phyloP scores from a whole-genome alignment of 2,329 filamentous ascomycete species.

The Verticillium tricorpus region DNA sequence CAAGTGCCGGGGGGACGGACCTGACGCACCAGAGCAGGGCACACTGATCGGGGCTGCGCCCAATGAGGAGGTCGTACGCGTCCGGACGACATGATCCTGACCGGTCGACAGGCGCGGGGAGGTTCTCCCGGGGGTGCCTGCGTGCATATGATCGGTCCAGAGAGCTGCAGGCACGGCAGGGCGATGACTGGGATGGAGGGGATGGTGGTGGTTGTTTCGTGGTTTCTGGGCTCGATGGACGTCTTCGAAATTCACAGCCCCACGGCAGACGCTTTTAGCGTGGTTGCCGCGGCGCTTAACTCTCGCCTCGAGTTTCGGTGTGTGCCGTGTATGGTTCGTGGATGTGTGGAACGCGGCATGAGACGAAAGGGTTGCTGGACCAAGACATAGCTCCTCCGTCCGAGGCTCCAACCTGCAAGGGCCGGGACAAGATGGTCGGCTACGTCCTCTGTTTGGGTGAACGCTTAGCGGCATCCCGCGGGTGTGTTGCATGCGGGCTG shows the following conservation, averaged over 20 bases:
- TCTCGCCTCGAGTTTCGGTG: neutral
- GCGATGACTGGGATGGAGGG: neutral
- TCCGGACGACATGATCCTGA: neutral
- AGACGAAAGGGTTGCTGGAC: neutral
- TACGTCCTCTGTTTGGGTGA: neutral
- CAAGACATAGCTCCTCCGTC: neutral
- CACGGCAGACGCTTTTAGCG: neutral
- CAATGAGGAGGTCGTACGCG: neutral
- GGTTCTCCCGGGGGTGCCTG: neutral
- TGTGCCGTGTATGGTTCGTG: neutral
- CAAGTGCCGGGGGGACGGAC: neutral
- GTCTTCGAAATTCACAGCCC: neutral
- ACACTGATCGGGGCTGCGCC: neutral
- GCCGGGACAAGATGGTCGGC: neutral
- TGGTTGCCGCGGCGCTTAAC: neutral
- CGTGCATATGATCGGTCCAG: neutral
- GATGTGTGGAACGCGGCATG: neutral
- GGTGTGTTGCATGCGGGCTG: neutral
- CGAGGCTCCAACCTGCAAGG: neutral
- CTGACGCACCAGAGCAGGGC: neutral
- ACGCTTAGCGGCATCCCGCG: neutral
- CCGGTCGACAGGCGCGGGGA: neutral
- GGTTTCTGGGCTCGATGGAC: neutral
- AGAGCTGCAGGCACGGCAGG: neutral
- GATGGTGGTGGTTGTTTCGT: neutral